phyloP scores from a whole-genome alignment of 176 grass and related monocot species.

The Musa troglodytarum region DNA sequence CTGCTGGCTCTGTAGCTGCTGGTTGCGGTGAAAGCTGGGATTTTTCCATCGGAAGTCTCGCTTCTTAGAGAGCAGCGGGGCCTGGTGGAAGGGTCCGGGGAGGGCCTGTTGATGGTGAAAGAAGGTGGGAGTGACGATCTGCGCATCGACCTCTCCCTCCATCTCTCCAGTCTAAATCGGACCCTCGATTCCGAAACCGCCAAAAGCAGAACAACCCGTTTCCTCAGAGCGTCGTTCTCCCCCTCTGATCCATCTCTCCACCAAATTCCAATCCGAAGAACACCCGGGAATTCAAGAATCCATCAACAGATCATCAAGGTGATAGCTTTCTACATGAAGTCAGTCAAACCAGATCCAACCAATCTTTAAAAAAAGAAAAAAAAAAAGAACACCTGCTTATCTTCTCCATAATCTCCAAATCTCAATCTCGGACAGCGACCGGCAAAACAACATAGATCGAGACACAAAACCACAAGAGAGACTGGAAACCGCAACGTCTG shows the following conservation, averaged over 20 bases:
- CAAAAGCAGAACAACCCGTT: neutral
- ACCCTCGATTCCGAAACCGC: neutral
- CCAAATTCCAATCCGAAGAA: no score
- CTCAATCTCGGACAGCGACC: no score
- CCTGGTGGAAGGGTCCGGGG: constrained; percentile 39
- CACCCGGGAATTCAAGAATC: neutral
- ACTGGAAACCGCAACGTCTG: neutral
- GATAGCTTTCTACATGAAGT: neutral
- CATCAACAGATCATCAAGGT: neutral
- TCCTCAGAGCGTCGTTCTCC: neutral
- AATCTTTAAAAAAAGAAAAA: neutral
- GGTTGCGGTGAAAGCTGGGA: neutral
- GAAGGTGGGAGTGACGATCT: constrained; percentile 60
- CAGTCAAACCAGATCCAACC: neutral
- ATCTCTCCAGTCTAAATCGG: constrained; percentile 20
- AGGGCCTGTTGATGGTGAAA: constrained; percentile 41
- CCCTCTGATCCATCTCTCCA: neutral
- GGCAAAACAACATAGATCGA: neutral
- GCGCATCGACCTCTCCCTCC: constrained; percentile 70
- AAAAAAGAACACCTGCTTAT: neutral
- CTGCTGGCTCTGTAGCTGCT: constrained; percentile 19
- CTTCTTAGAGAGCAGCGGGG: constrained; percentile 18
- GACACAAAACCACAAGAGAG: neutral
- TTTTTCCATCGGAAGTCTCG: constrained; percentile 24
- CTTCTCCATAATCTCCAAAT: neutral